A percentile compares a stretch with the other conserved stretches of the same genome.
phyloP scores from a whole-genome alignment of 2,329 filamentous ascomycete species.

The Aspergillus sp. region DNA sequence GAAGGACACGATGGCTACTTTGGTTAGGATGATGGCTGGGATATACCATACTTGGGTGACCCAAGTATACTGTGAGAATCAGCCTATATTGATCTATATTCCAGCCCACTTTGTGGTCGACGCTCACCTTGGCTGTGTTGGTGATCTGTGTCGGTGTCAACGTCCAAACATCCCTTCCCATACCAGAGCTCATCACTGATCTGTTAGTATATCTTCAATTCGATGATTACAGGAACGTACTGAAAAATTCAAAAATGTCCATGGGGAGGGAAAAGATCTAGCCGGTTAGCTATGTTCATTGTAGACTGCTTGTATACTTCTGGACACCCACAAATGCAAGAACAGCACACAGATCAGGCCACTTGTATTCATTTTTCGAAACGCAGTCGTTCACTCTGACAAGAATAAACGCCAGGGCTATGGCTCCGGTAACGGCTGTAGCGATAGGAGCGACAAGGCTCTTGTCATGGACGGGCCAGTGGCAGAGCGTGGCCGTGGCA shows the following conservation, averaged over 20 bases:
- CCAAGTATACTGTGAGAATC: background rate
- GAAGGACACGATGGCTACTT: conserved; percentile 1
- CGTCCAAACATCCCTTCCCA: conserved; percentile 2
- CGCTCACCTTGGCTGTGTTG: background rate
- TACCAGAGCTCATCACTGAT: background rate
- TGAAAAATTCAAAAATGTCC: conserved; percentile 1
- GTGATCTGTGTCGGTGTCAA: background rate
- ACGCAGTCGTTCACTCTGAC: background rate
- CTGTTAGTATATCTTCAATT: too few relatives aligned
- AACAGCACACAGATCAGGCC: background rate
- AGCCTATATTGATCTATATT: background rate
- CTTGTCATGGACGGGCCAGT: background rate
- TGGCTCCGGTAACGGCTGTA: background rate
- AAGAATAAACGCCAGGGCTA: background rate
- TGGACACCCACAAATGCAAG: background rate
- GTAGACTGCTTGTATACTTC: too few relatives aligned
- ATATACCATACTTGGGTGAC: background rate
- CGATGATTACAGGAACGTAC: background rate
- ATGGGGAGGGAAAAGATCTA: background rate
- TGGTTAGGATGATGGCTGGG: background rate
- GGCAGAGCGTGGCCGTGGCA: background rate
- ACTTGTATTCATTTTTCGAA: background rate
- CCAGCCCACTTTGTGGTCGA: background rate
- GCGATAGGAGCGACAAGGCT: background rate
- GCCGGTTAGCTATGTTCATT: too few relatives aligned